phyloP scores from a whole-genome alignment of 805 yeast species.

The Grigorovia jiainica region DNA sequence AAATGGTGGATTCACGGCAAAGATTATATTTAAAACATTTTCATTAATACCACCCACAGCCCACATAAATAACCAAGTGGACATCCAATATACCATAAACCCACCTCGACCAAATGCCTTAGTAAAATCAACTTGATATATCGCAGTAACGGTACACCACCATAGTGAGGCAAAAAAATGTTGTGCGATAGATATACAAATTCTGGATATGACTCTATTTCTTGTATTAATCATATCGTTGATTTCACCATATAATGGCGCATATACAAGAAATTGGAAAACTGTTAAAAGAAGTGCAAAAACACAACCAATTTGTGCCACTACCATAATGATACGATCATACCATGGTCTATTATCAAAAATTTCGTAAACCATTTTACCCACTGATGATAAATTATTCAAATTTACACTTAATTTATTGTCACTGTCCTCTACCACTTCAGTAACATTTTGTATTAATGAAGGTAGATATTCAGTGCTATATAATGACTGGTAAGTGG shows the following conservation, averaged over 20 bases:
- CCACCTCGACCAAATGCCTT: slow-evolving; percentile 57
- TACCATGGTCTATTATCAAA: slow-evolving; percentile 43
- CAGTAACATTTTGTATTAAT: slow-evolving; percentile 13
- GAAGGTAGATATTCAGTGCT: slow-evolving; percentile 6
- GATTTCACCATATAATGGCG: slow-evolving; percentile 41
- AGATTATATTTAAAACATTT: slow-evolving; percentile 43
- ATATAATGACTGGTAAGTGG: slow-evolving; percentile 4
- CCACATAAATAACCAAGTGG: slow-evolving; percentile 56
- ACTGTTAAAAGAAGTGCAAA: slow-evolving; percentile 62
- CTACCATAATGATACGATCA: slow-evolving; percentile 48
- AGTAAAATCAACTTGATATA: slow-evolving; percentile 56
- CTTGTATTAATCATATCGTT: slow-evolving; percentile 35
- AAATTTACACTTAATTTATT: slow-evolving; percentile 2
- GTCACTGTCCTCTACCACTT: slow-evolving; percentile 6
- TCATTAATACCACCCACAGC: slow-evolving; percentile 75
- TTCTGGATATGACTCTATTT: slow-evolving; percentile 45
- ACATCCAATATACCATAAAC: slow-evolving; percentile 66
- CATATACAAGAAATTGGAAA: slow-evolving; percentile 56
- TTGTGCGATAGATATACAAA: slow-evolving; percentile 38
- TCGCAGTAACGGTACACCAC: slow-evolving; percentile 51
- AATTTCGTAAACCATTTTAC: slow-evolving; percentile 29
- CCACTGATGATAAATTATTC: slow-evolving; percentile 7
- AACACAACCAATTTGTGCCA: slow-evolving; percentile 67
- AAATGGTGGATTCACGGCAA: slow-evolving; percentile 48
- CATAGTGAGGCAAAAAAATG: slow-evolving; percentile 51